Evolutionary conservation across 176 grass and related monocot species (phyloP), one percentile per base, ranked within the genome.

Genomic region (Oryza longistaminata): DNA sequence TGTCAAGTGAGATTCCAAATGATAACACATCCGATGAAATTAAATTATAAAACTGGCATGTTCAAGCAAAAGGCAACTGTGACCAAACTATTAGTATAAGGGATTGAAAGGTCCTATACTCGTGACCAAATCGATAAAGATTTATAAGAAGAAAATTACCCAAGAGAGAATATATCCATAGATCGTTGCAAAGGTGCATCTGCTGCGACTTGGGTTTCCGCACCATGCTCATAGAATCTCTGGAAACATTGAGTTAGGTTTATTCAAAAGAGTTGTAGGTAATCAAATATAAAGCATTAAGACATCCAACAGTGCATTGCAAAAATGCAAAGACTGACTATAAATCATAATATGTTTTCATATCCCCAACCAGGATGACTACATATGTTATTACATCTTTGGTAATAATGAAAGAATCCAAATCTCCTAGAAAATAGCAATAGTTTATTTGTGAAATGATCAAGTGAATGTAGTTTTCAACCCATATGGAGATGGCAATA

Each of bases 101-200:
- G 40, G 33, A 83, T 39, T 62, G 46, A 68, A 80, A 85, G 9
- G 14, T 79, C 9, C 13, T 3, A 86, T 19, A 44, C 58, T 73
- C 24, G 27, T 0, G 7, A 71, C 15, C 22, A 90, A 53, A 78
- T 50, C 22, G 71, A 52, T 6, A 55, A 78, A 74, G 29, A 52
- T 64, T 21, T 85, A 26, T 19, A 67, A 85, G 64, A 84, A 77
- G 66, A 78, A 45, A 87, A 90, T 76, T 93, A 98, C 96, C 96
- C 96, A 44, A 98, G 74, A 26, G 96, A 98, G 87, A 98, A 98
- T 80, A 98, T 98, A 89, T 98, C 96, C 96, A 98, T 95, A 46
- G 93, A 98, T 83, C 88, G 90, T 81, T 92, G 89, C 79, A 98
- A 78, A 77, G 93, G 93, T 81, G 96, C 83, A 75, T 98, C 96